phyloP scores from a whole-genome alignment of 495 filamentous ascomycete genomes.

The Aspergillus carlsbadensis region DNA sequence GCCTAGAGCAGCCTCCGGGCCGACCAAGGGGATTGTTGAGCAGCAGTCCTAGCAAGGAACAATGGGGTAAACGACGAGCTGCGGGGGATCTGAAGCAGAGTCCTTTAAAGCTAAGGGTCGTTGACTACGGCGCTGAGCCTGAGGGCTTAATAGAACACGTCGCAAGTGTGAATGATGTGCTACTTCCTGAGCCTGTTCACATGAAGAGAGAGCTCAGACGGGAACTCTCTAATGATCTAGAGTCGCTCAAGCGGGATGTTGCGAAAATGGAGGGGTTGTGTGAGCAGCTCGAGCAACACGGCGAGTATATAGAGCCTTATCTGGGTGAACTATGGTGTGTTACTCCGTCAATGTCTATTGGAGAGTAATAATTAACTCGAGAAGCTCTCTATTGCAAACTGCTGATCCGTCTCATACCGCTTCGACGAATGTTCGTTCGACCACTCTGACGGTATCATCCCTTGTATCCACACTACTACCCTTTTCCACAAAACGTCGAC shows the following conservation, averaged over 20 bases:
- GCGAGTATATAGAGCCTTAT: conserved; percentile 23
- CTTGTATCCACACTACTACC: conserved; percentile 42
- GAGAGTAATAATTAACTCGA: neutral
- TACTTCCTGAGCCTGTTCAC: conserved; percentile 25
- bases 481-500: conserved; percentile 35
- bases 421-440: conserved; percentile 10
- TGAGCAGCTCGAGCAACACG: conserved; percentile 13
- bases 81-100: conserved; percentile 25
- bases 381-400: conserved; percentile 27
- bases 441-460: conserved; percentile 33
- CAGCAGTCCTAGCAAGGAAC: conserved; percentile 43
- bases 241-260: conserved; percentile 36
- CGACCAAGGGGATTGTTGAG: conserved; percentile 38
- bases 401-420: conserved; percentile 25
- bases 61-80: conserved; percentile 28
- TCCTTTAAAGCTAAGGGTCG: conserved; percentile 32
- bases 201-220: conserved; percentile 34
- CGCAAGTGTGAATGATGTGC: conserved; percentile 3
- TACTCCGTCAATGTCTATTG: neutral
- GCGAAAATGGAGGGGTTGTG: conserved; percentile 39
- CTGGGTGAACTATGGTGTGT: conserved; percentile 36
- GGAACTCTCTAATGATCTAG: conserved; percentile 32
- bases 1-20: conserved; percentile 46
- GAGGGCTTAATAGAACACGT: conserved; percentile 11
- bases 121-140: conserved; percentile 15